Percentiles rank a stretch among this genome's conserved stretches.
These are phyloP conservation scores for Graphiopsis chlorocephala DNA, from an alignment of 2,329 filamentous ascomycete species.

Conservation along the genomic window DNA sequence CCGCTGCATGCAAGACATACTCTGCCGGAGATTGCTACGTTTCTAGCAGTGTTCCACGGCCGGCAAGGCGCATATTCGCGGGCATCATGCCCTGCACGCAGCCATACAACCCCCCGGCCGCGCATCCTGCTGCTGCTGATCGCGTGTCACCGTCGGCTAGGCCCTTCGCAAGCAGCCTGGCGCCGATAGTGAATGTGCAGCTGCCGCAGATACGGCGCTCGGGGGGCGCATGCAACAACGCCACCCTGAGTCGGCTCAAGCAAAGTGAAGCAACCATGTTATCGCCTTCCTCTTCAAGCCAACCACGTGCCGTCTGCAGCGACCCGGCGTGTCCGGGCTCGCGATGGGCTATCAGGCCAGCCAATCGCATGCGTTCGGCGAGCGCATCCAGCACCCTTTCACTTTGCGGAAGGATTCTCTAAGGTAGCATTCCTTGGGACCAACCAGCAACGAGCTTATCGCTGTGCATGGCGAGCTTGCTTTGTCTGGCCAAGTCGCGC, in stretches of 20 bases:
- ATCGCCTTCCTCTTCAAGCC: slow-evolving; percentile 5
- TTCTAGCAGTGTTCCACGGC: neutral
- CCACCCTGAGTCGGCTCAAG: neutral
- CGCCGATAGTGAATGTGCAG: neutral
- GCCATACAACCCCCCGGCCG: neutral
- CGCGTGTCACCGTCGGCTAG: neutral
- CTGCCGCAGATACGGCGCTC: neutral
- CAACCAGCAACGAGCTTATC: slow-evolving; percentile 11
- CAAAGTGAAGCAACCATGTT: neutral
- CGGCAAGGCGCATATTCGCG: neutral
- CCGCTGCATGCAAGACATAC: neutral
- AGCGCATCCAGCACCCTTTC: neutral
- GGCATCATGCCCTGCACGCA: neutral
- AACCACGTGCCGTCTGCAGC: neutral
- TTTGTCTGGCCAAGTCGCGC: neutral
- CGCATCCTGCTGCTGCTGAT: neutral
- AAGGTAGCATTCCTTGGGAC: slow-evolving; percentile 2
- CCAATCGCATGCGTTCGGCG: neutral
- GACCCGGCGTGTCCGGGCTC: neutral
- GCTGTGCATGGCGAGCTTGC: slow-evolving; percentile 5
- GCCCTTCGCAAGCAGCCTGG: neutral
- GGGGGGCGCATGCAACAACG: neutral
- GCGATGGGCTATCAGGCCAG: neutral
- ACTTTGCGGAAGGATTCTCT: neutral
- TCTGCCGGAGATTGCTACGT: neutral